Evolutionary conservation across 441 rosid species (phyloP).

Genomic region (Omphalea diandra): DNA sequence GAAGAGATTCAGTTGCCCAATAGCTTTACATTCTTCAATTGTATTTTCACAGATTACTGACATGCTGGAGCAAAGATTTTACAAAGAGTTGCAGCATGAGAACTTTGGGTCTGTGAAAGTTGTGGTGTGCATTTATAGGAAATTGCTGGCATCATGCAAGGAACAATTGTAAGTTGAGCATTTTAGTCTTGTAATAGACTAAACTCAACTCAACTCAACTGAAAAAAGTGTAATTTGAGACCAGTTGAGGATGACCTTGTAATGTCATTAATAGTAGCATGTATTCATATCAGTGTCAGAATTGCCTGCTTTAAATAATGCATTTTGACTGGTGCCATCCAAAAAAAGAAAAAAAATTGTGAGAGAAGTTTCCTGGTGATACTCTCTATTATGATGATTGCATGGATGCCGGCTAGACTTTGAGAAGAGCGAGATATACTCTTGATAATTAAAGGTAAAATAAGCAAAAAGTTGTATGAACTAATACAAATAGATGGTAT

Average conservation of each 20-base stretch:
- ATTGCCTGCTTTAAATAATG: background rate
- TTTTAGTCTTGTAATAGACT: slow-evolving; percentile 5
- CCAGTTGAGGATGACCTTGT: background rate
- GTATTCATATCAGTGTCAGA: background rate
- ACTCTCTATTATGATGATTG: background rate
- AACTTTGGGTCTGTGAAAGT: slow-evolving; percentile 79
- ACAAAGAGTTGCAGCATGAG: slow-evolving; percentile 83
- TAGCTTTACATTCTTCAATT: slow-evolving; percentile 24
- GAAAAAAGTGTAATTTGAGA: background rate
- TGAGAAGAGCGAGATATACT: background rate
- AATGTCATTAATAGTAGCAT: background rate
- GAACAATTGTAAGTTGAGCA: slow-evolving; percentile 81
- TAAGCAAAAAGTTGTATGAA: background rate
- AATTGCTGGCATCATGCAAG: slow-evolving; percentile 75
- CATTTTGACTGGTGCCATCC: background rate
- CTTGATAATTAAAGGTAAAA: background rate
- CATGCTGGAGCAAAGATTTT: slow-evolving; percentile 78
- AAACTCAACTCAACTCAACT: background rate
- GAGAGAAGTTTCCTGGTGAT: background rate
- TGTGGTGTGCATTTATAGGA: slow-evolving; percentile 71
- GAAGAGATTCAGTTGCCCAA: slow-evolving; percentile 3
- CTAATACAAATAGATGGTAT: background rate
- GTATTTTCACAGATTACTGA: slow-evolving; percentile 66
- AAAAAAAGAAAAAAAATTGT: too few species aligned
- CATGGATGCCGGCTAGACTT: background rate